Conservation (phyloP, 2,329 filamentous ascomycete genomes). For the Pyrenochaeta sp. region DNA sequence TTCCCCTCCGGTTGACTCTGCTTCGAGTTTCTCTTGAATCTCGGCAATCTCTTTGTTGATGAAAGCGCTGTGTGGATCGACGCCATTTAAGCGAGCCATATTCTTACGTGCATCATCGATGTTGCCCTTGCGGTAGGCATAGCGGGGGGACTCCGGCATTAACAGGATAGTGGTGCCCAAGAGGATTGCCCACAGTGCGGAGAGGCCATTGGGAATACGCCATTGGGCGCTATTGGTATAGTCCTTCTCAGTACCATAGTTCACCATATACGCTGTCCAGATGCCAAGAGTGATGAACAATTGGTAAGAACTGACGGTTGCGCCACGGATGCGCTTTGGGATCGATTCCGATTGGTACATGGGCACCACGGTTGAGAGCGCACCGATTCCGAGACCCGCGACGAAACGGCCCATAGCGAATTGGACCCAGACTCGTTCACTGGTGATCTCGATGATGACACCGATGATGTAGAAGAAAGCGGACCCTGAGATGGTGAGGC, state of each 20-base stretch:
- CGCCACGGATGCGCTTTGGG: conserved; percentile 69
- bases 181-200: conserved; percentile 63
- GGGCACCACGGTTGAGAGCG: conserved; percentile 64
- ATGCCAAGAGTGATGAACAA: conserved; percentile 74
- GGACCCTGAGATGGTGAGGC: conserved; percentile 66
- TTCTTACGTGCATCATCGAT: conserved; percentile 60
- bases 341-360: conserved; percentile 74
- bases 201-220: conserved; percentile 69
- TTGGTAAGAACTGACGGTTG: conserved; percentile 70
- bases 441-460: conserved; percentile 71
- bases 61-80: conserved; percentile 61
- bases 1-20: conserved; percentile 53
- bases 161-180: conserved; percentile 62
- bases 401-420: conserved; percentile 69
- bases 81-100: conserved; percentile 63
- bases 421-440: conserved; percentile 65
- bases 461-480: conserved; percentile 70
- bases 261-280: conserved; percentile 60
- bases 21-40: conserved; percentile 63
- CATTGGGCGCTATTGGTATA: conserved; percentile 61
- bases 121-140: conserved; percentile 62
- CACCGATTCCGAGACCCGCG: conserved; percentile 70
- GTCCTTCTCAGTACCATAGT: conserved; percentile 66
- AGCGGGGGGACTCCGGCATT: conserved; percentile 65
- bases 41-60: conserved; percentile 62